Base-by-base conservation (phyloP, 306 rosid genomes). In the Myrica gale region DNA sequence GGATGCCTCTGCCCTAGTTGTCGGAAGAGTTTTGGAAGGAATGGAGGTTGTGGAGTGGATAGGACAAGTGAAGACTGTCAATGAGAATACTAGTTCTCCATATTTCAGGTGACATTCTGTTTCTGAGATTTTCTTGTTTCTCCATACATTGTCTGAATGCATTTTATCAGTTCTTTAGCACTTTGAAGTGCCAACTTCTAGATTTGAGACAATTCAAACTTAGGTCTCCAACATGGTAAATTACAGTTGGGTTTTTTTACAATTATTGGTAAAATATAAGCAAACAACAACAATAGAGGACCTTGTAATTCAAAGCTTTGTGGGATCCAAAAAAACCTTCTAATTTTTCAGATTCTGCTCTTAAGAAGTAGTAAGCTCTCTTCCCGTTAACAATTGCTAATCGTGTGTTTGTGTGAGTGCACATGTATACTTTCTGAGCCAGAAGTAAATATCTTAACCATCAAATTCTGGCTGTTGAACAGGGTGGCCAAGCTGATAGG, bases 401-500 rank as follows among this genome's bases (percentile, higher is more conserved):
- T 26, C 32, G 1, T 26, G 32, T 26, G 32, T 1, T 0, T 23
- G 26, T 23, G n/a, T n/a, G n/a, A n/a, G 32, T 1, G 32, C 32
- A 2, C 32, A 1, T 1, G 1, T 26, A 1, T 26, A 26, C 32
- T 26, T 26, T 32, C 3, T 32, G 37, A 23, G 19, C 10, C 16
- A 82, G 9, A 75, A 62, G 20, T 17, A 50, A 57, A 52, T 9
- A 39, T 74, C 48, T 71, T 70, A n/a, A 82, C 70, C 5, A 20
- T 43, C 16, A 50, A 16, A 37, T 53, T 66, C 0, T 66, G 68
- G 44, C 20, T 68, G 32, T n/a, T 48, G 41, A 58, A 74, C 83
- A 93, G 98, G 90, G 97, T 89, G 80, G 98, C 97, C 67, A 93
- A 90, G 93, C 84, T 89, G 46, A 89, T 93, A 51, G 98, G 98